Conservation (phyloP, 2,329 filamentous ascomycete species). For the Aspergillus pseudoterreus region DNA sequence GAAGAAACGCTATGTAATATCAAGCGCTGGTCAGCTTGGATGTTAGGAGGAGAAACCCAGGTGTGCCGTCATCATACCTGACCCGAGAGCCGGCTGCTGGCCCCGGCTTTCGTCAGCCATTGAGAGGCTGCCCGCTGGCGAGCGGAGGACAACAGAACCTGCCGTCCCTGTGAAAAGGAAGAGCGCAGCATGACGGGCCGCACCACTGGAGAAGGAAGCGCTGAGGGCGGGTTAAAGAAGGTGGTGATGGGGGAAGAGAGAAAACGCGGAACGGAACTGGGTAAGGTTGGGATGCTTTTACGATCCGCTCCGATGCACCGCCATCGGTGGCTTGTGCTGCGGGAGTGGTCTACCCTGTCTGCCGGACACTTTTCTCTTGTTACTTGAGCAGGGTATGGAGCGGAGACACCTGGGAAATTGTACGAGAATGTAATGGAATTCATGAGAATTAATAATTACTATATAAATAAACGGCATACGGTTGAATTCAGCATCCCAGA, state of each 20-base stretch:
- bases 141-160: constrained; percentile 37
- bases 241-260: constrained; percentile 25
- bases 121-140: constrained; percentile 36
- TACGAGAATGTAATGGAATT: too few species aligned
- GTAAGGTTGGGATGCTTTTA: constrained; percentile 29
- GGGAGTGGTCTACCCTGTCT: constrained; percentile 6
- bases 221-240: constrained; percentile 20
- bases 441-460: neutral
- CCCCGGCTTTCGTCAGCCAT: constrained; percentile 41
- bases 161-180: constrained; percentile 48
- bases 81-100: constrained; percentile 36
- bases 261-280: constrained; percentile 30
- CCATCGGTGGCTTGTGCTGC: constrained; percentile 23
- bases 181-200: constrained; percentile 55
- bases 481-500: constrained; percentile 13
- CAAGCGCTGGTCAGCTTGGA: constrained; percentile 20
- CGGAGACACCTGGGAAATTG: too few species aligned
- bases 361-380: neutral
- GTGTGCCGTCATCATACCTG: constrained; percentile 34
- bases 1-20: constrained; percentile 44
- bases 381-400: neutral
- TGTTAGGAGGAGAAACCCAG: constrained; percentile 20
- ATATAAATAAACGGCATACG: constrained; percentile 22
- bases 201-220: constrained; percentile 31
- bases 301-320: constrained; percentile 37